phyloP scores from a whole-genome alignment of 768 basidiomycete species.

The Dentipellis sp. region DNA sequence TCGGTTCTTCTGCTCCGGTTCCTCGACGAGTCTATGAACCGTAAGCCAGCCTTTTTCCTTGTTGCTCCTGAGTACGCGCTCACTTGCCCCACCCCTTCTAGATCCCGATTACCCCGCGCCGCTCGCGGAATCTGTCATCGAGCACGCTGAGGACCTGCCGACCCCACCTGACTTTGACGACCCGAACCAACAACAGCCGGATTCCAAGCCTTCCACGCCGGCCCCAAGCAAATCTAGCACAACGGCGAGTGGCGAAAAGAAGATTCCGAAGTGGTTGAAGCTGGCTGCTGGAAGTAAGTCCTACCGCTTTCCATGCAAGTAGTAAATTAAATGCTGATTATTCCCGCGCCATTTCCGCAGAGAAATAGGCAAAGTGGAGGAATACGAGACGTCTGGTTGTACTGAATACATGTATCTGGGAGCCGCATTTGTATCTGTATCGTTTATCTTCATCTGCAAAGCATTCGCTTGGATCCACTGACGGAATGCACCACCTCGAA shows the following conservation, averaged over 20 bases:
- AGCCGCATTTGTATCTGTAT: background rate
- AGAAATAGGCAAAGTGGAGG: background rate
- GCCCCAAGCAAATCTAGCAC: slow-evolving; percentile 3
- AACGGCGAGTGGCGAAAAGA: slow-evolving; percentile 31
- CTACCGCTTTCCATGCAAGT: too few species aligned
- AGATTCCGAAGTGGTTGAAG: slow-evolving; percentile 77
- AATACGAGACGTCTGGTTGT: background rate
- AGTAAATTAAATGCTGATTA: too few species aligned
- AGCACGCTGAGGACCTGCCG: slow-evolving; percentile 60
- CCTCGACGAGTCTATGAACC: slow-evolving; percentile 60
- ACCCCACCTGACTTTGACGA: slow-evolving; percentile 32
- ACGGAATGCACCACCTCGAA: background rate
- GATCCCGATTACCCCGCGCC: slow-evolving; percentile 55
- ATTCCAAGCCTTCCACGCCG: background rate
- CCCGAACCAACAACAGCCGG: slow-evolving; percentile 9
- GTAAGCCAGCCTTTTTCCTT: slow-evolving; percentile 27
- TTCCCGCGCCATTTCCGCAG: too few species aligned
- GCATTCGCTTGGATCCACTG: background rate
- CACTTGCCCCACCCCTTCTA: slow-evolving; percentile 19
- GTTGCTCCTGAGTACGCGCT: background rate
- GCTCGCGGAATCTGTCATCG: slow-evolving; percentile 44
- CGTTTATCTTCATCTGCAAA: background rate
- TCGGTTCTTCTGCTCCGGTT: slow-evolving; percentile 73
- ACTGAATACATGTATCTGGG: background rate
- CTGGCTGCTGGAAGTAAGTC: slow-evolving; percentile 26